Evolutionary conservation across 331 rosid genomes (phyloP), one percentile per base, ranked within the genome.

Genomic region (Telfairia occidentalis): DNA sequence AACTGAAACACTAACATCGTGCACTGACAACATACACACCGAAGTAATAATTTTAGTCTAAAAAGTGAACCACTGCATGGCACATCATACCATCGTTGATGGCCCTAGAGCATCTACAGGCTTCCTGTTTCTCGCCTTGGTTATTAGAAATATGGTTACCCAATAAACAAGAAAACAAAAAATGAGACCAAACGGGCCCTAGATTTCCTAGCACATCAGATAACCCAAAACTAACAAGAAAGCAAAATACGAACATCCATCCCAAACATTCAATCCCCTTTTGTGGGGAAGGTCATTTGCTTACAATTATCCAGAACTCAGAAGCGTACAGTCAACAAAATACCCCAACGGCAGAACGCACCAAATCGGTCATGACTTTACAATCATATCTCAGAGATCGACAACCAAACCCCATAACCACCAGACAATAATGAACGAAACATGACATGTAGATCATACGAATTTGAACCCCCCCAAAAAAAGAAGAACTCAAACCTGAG

Each of bases 401-500:
- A 81, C n/a, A 45, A 21, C 28, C 78, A 40, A 37, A 15, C 26
- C 71, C 21, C 55, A 40, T 32, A 53, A 23, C 55, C 7, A 71
- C 24, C 43, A 84, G 84, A 77, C 70, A 55, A 71, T 28, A 79
- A 78, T 9, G 26, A 29, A 43, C 28, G 23, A 18, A 49, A 37
- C 5, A 5, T 3, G 11, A 49, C 21, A 18, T 40, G 48, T 8
- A 53, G 30, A 71, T 64, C 45, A 55, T 59, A 72, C 32, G 6
- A 1, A 13, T 72, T 48, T 12, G 12, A 5, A n/a, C 40, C 10
- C 9, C 23, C 11, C 29, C 8, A 30, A 69, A 76, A 28, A 50
- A 35, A 16, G 38, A 65, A 60, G 64, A 13, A 78, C 42, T 15
- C 40, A 77, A 80, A 94, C 98, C 98, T 94, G 98, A 57, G 98